Evolutionary conservation across 2,329 filamentous ascomycete genomes (phyloP), one percentile per base, ranked within the genome.

Genomic region (Lachnellula occidentalis): DNA sequence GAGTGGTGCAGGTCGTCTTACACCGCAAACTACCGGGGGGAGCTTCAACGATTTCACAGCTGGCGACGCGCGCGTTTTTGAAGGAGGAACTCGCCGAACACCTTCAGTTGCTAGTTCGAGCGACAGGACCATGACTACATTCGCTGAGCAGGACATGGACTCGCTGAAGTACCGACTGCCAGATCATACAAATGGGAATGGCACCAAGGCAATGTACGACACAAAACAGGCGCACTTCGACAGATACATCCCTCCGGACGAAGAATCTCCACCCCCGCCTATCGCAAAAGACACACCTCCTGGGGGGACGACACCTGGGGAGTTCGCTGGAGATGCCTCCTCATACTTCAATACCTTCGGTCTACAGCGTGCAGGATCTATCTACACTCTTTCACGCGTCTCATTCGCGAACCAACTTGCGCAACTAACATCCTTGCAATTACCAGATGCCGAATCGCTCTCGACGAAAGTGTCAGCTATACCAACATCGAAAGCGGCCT

Each of bases 391-490:
- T 55, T 96, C 91, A 2, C 84, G 92, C 45, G 88, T 87, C 34
- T 96, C 92, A 6, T 96, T 99, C 70, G 89, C 90, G 59, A 95
- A 89, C 65, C 94, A 97, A 71, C 82, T 97, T 51, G 89, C 90
- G 47, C 91, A 96, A 70, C 78, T 99, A 60, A 97, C 92, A 0
- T 91, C 91, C 17, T 85, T 97, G 55, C 87, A 90, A 65, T 79
- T 97, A 2, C 94, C 94, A 1, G 87, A 95, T 69, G 89, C 92
- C 50, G 85, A 86, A 43, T 86, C 89, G 0, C 78, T 99, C 21
- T 90, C 90, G 27, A 87, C 85, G 59, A 90, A 87, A 66, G 91
- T 99, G 48, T 83, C 86, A 8, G 86, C 89, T 15, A 94, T 97
- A 47, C 84, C 90, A 9, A 94, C 88, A 0, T 90, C 92, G 2